phyloP scores from a whole-genome alignment of 257 asterid species.

The Nicotiana otophora region DNA sequence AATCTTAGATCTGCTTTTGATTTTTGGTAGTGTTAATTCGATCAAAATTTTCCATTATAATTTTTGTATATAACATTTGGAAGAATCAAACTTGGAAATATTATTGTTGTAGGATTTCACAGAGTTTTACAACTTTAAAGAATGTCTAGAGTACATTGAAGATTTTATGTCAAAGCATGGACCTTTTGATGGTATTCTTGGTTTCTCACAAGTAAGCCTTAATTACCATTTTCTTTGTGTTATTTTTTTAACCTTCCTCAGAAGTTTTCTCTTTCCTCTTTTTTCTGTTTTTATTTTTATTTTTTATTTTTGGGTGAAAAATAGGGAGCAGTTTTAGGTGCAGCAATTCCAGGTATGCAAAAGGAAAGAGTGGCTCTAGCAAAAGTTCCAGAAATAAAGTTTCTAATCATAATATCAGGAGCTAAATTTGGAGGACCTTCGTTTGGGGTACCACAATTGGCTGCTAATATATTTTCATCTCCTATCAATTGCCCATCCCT shows the following conservation, averaged over 20 bases:
- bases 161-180: slow-evolving; percentile 31
- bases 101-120: slow-evolving; percentile 9
- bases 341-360: slow-evolving; percentile 39
- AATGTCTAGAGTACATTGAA: slow-evolving; percentile 27
- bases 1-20: no score
- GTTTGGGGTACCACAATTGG: slow-evolving; percentile 30
- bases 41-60: background rate
- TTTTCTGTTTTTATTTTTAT: background rate
- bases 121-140: slow-evolving; percentile 33
- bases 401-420: slow-evolving; percentile 27
- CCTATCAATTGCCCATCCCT: slow-evolving; percentile 27
- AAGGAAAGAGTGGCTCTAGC: slow-evolving; percentile 31
- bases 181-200: slow-evolving; percentile 38
- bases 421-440: slow-evolving; percentile 26
- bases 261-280: background rate
- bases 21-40: no score
- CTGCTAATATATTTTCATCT: slow-evolving; percentile 30
- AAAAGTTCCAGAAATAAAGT: slow-evolving; percentile 32
- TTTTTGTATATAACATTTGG: background rate
- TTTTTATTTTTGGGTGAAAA: background rate
- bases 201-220: slow-evolving; percentile 36
- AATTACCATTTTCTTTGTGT: background rate
- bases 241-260: no score
- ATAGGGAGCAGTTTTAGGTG: slow-evolving; percentile 31
- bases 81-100: background rate